phyloP scores from a whole-genome alignment of 495 filamentous ascomycete species.

The Lophiostoma macrostomum region DNA sequence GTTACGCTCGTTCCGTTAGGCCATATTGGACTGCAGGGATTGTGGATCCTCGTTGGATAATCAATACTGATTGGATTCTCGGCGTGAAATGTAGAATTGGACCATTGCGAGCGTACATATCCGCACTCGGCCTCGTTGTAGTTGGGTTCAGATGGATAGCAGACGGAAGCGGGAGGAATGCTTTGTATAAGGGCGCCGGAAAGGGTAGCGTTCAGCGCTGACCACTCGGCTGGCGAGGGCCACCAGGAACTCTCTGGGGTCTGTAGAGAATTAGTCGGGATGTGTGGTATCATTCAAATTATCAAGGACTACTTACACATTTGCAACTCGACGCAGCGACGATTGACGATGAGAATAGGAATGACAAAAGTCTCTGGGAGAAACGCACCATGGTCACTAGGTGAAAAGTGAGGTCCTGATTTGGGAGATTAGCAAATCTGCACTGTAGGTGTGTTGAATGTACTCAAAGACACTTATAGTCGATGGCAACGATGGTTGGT shows the following conservation, averaged over 20 bases:
- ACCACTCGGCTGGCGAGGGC: constrained; percentile 22
- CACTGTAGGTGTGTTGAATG: too few relatives aligned
- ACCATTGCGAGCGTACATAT: constrained; percentile 27
- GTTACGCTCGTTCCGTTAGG: constrained; percentile 31
- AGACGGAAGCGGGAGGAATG: constrained; percentile 26
- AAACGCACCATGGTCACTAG: too few relatives aligned
- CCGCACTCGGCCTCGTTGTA: constrained; percentile 24
- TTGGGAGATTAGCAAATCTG: too few relatives aligned
- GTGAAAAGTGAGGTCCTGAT: too few relatives aligned
- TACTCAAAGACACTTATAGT: too few relatives aligned
- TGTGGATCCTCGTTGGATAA: constrained; percentile 30
- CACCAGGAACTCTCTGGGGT: constrained; percentile 26
- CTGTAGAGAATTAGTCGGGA: not conserved
- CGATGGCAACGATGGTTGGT: too few relatives aligned
- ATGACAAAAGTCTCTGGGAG: too few relatives aligned
- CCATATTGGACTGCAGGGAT: constrained; percentile 29
- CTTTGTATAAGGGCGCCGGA: constrained; percentile 16
- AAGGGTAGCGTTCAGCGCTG: constrained; percentile 23
- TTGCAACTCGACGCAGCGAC: constrained; percentile 8
- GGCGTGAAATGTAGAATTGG: constrained; percentile 28
- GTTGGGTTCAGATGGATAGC: constrained; percentile 19
- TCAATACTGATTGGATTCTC: constrained; percentile 28
- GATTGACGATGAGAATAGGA: too few relatives aligned
- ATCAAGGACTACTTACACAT: constrained; percentile 6
- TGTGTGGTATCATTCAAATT: not conserved